Evolutionary conservation across 345 rosid species (phyloP).

Genomic region (Populus simonii): DNA sequence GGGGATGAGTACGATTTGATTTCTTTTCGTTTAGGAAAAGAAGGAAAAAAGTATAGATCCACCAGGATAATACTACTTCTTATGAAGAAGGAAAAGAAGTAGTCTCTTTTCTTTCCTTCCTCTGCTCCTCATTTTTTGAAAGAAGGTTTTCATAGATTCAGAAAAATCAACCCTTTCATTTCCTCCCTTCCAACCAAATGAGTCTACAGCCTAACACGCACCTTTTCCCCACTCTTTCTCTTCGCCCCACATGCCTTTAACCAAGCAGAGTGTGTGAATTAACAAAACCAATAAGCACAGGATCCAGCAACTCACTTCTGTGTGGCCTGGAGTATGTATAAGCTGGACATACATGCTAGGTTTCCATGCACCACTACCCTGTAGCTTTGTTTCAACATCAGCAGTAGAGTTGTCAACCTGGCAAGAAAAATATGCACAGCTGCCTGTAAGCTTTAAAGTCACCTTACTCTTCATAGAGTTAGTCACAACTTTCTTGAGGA

Average conservation of each 20-base stretch:
- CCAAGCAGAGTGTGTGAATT: background rate
- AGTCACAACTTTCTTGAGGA: background rate
- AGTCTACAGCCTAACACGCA: background rate
- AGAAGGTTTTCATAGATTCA: background rate
- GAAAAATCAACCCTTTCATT: background rate
- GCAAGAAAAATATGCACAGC: background rate
- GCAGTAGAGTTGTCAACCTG: slow-evolving; percentile 45
- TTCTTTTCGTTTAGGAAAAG: background rate
- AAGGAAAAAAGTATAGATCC: background rate
- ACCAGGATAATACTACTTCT: background rate
- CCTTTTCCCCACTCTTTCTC: background rate
- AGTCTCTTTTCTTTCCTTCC: background rate
- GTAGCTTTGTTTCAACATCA: slow-evolving; percentile 58
- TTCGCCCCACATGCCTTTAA: background rate
- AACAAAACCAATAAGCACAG: background rate
- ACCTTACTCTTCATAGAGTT: background rate
- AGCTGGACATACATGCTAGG: slow-evolving; percentile 44
- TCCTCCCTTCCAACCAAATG: background rate
- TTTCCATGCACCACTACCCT: slow-evolving; percentile 66
- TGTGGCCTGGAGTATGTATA: slow-evolving; percentile 58
- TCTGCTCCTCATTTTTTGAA: background rate
- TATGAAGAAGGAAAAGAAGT: background rate
- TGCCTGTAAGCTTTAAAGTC: background rate
- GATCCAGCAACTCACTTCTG: slow-evolving; percentile 38
- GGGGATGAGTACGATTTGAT: background rate